Conservation (phyloP, 73 alveolate genomes). For the Effrenium voratum region DNA sequence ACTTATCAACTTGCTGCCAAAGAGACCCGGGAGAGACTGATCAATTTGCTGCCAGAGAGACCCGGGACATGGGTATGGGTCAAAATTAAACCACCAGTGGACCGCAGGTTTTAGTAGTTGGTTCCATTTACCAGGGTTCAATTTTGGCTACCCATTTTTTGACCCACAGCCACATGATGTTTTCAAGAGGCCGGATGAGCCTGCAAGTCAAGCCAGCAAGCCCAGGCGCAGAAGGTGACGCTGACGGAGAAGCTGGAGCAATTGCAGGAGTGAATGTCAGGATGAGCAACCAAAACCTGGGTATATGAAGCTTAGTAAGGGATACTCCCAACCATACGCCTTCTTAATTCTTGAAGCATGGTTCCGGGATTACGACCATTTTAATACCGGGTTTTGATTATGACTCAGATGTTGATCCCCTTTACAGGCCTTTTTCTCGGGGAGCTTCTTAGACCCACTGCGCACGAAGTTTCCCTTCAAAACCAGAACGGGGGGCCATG, state of each 20-base stretch:
- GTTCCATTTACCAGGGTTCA: background rate
- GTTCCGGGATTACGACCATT: background rate
- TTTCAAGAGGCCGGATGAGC: too few relatives aligned
- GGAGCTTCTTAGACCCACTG: too few relatives aligned
- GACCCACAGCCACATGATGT: too few relatives aligned
- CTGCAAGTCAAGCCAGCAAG: background rate
- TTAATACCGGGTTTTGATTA: too few relatives aligned
- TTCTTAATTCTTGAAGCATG: too few relatives aligned
- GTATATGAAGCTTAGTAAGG: background rate
- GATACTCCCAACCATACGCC: background rate
- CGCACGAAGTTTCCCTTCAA: too few relatives aligned
- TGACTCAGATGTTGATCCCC: too few relatives aligned
- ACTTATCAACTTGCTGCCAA: background rate
- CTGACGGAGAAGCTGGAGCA: slow-evolving; percentile 30
- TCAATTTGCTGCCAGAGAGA: background rate
- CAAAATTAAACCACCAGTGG: background rate
- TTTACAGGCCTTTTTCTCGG: too few relatives aligned
- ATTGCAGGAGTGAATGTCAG: background rate
- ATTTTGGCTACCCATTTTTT: background rate
- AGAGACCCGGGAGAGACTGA: too few relatives aligned
- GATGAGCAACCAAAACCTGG: background rate
- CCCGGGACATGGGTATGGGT: background rate
- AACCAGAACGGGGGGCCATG: too few relatives aligned
- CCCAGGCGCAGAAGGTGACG: slow-evolving; percentile 1
- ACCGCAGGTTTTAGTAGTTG: background rate